A percentile compares a stretch with the other conserved stretches of the same genome.
Conservation (phyloP, 176 grass and related monocot species). For the Aechmea fasciata region DNA sequence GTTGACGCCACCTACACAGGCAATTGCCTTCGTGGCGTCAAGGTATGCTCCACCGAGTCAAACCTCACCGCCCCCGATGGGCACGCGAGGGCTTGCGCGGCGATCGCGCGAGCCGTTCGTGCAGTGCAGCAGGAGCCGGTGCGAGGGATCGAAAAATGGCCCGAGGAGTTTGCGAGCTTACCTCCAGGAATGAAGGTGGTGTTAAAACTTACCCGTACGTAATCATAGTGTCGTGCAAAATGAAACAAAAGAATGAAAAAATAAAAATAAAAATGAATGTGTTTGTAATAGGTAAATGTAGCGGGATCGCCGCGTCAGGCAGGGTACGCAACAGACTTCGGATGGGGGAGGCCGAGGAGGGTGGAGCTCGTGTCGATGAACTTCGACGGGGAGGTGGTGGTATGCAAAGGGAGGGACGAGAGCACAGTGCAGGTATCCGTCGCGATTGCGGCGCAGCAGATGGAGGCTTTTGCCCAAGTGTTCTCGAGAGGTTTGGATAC, state of each 20-base stretch:
- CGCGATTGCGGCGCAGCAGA: constrained; percentile 18
- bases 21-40: background rate
- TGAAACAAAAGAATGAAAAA: too few species aligned
- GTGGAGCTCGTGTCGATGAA: constrained; percentile 56
- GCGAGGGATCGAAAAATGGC: constrained; percentile 21
- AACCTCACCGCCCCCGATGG: constrained; percentile 12
- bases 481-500: too few species aligned
- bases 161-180: background rate
- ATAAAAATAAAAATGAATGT: too few species aligned
- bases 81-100: background rate
- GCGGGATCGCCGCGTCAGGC: constrained; percentile 33
- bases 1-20: constrained; percentile 25
- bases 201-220: too few species aligned
- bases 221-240: too few species aligned
- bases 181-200: too few species aligned
- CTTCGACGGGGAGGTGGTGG: constrained; percentile 39
- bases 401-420: constrained; percentile 12
- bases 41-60: background rate
- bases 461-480: constrained; percentile 14
- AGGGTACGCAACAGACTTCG: constrained; percentile 38
- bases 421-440: constrained; percentile 36
- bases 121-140: constrained; percentile 4
- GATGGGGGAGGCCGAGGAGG: constrained; percentile 29
- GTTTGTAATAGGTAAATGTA: constrained; percentile 15
- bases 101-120: constrained; percentile 22